phyloP scores from a whole-genome alignment of 129 eudicot species.

The Artemisia argyi region DNA sequence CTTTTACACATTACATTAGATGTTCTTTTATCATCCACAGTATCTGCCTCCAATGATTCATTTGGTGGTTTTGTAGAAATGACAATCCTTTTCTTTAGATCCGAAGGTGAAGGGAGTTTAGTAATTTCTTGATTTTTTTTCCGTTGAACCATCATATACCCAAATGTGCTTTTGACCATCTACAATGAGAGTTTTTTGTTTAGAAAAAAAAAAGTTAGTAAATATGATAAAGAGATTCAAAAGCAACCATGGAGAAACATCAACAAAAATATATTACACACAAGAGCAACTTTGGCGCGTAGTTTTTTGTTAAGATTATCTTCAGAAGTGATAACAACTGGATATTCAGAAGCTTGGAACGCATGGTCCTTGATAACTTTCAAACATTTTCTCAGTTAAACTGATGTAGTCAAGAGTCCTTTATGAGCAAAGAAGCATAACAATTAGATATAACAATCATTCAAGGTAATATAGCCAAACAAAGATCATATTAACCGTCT shows the following conservation, averaged over 20 bases:
- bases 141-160: constrained; percentile 35
- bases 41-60: constrained; percentile 38
- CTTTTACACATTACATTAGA: constrained; percentile 17
- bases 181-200: constrained; percentile 18
- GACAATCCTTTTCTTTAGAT: constrained; percentile 43
- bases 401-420: constrained; percentile 61
- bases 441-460: neutral
- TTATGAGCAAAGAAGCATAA: constrained; percentile 8
- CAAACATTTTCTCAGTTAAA: constrained; percentile 53
- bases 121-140: constrained; percentile 18
- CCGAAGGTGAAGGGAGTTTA: constrained; percentile 52
- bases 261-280: constrained; percentile 6
- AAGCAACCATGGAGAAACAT: constrained; percentile 17
- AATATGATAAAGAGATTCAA: neutral
- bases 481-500: no score
- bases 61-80: constrained; percentile 66
- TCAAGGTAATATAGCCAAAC: neutral
- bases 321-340: constrained; percentile 56
- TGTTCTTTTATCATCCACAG: constrained; percentile 12
- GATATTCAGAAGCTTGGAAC: constrained; percentile 54
- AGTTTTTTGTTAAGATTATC: constrained; percentile 54
- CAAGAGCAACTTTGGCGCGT: constrained; percentile 53
- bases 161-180: constrained; percentile 56
- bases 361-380: constrained; percentile 51
- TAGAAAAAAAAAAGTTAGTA: neutral